A percentile compares a stretch with the other conserved stretches of the same genome.
Conservation (phyloP, 2,329 filamentous ascomycete species). For the Rosellinia necatrix region DNA sequence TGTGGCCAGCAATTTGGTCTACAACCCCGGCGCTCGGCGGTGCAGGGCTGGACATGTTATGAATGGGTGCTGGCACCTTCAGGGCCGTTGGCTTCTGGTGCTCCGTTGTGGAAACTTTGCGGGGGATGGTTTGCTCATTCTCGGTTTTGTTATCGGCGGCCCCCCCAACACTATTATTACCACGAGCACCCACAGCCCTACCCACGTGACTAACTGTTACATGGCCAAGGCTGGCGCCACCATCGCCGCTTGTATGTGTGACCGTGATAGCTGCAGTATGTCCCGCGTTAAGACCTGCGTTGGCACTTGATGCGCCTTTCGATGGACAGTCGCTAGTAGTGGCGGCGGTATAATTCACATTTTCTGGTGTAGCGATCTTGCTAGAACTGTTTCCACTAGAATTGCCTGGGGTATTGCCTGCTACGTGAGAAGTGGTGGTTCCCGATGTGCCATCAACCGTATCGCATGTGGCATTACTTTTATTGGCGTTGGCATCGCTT, state of each 20-base stretch:
- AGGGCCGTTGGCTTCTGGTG: conserved; percentile 4
- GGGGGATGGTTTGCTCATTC: conserved; percentile 9
- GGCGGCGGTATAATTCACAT: background rate
- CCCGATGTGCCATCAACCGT: background rate
- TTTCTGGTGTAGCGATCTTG: background rate
- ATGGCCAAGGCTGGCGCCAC: background rate
- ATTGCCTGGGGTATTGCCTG: conserved; percentile 2
- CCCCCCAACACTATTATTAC: background rate
- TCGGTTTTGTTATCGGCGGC: background rate
- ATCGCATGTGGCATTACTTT: background rate
- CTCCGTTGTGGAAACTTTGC: background rate
- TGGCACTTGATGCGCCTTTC: background rate
- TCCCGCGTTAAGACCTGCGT: background rate
- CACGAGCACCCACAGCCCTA: background rate
- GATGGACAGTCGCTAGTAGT: background rate
- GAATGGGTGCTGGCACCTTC: conserved; percentile 26
- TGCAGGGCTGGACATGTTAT: conserved; percentile 38
- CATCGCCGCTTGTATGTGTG: background rate
- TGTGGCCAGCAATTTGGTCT: conserved; percentile 38
- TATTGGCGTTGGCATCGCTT: background rate
- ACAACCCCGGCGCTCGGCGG: conserved; percentile 39
- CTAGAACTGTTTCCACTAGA: background rate
- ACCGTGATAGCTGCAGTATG: background rate
- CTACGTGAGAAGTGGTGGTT: background rate
- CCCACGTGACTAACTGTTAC: background rate